Evolutionary conservation across 2,329 filamentous ascomycete species (phyloP).

Genomic region (Pseudonectria foliicola): DNA sequence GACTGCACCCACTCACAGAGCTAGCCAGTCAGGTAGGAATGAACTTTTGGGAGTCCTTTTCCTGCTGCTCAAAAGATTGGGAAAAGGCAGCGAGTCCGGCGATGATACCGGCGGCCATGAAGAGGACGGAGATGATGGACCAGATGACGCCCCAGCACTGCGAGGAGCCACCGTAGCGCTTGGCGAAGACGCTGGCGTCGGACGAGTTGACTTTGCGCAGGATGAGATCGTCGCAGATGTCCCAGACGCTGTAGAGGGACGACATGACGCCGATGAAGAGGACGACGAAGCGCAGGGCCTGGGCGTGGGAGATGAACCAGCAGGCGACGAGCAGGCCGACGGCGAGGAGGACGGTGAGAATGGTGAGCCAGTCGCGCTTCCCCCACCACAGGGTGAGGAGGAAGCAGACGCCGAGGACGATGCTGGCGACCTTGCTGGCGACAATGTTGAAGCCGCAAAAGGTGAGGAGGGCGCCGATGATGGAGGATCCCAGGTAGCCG

Average conservation of each 20-base stretch:
- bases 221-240: slow-evolving; percentile 79
- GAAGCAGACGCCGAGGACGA: slow-evolving; percentile 67
- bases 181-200: slow-evolving; percentile 71
- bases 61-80: slow-evolving; percentile 60
- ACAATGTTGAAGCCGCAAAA: slow-evolving; percentile 79
- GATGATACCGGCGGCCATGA: slow-evolving; percentile 70
- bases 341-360: slow-evolving; percentile 61
- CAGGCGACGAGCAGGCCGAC: slow-evolving; percentile 65
- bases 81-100: slow-evolving; percentile 71
- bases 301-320: slow-evolving; percentile 74
- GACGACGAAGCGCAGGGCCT: slow-evolving; percentile 66
- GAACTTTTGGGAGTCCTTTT: slow-evolving; percentile 61
- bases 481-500: slow-evolving; percentile 68
- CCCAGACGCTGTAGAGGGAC: slow-evolving; percentile 73
- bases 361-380: slow-evolving; percentile 69
- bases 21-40: slow-evolving; percentile 41
- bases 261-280: slow-evolving; percentile 81
- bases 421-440: slow-evolving; percentile 70
- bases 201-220: slow-evolving; percentile 73
- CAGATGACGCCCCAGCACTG: slow-evolving; percentile 77
- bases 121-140: slow-evolving; percentile 62
- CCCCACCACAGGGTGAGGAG: slow-evolving; percentile 79
- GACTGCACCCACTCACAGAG: no score
- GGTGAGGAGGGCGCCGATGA: slow-evolving; percentile 70
- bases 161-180: slow-evolving; percentile 70